Conservation (phyloP, 2,329 filamentous ascomycete genomes). For the Diaporthe aspalathi region DNA sequence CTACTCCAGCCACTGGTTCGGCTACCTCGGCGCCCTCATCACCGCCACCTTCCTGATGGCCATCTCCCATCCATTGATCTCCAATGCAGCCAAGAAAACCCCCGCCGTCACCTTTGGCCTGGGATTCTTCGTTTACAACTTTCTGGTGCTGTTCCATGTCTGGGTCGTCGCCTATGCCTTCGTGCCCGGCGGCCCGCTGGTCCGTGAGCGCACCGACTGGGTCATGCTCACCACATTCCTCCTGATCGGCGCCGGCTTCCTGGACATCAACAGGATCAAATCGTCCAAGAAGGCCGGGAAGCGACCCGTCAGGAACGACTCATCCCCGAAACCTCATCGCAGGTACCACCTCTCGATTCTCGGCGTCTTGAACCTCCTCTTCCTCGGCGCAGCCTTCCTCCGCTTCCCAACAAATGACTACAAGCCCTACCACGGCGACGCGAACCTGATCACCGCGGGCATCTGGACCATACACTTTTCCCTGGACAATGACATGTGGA, state of each 20-base stretch:
- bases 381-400: conserved; percentile 83
- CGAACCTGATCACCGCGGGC: conserved; percentile 89
- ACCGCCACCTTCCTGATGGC: conserved; percentile 86
- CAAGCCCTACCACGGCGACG: conserved; percentile 86
- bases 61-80: conserved; percentile 78
- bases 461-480: conserved; percentile 99
- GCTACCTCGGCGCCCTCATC: conserved; percentile 85
- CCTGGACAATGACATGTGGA: conserved; percentile 99
- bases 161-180: conserved; percentile 99
- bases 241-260: conserved; percentile 85
- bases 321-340: conserved; percentile 53
- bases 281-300: conserved; percentile 54
- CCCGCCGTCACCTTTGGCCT: conserved; percentile 86
- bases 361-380: conserved; percentile 81
- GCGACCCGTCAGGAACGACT: conserved; percentile 41
- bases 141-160: conserved; percentile 95
- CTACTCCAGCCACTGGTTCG: conserved; percentile 82
- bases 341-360: conserved; percentile 70
- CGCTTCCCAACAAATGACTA: conserved; percentile 96
- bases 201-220: conserved; percentile 96
- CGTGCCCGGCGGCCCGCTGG: conserved; percentile 90
- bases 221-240: conserved; percentile 90
- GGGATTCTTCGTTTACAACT: conserved; percentile 91
- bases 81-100: conserved; percentile 79
- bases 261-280: conserved; percentile 71